These are phyloP conservation scores for Parasitella parasitica DNA, from an alignment of 371 early-diverging fungal genomes.

Conservation along the genomic window DNA sequence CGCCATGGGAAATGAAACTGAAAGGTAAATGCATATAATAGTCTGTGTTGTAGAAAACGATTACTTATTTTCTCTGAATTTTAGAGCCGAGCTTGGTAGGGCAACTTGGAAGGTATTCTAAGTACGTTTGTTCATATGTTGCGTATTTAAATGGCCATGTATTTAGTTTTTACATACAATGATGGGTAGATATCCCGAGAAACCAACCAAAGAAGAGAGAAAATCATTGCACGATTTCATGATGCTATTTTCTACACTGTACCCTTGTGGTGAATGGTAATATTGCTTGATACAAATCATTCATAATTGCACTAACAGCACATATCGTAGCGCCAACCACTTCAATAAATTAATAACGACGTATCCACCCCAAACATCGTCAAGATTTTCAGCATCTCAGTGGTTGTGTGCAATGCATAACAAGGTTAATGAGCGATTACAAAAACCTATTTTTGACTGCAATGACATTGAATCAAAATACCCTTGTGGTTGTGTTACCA, in stretches of 20 bases:
- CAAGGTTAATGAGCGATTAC: constrained; percentile 89
- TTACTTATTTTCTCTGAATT: background rate
- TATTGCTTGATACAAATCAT: too few relatives aligned
- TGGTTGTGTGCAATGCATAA: constrained; percentile 98
- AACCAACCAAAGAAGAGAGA: constrained; percentile 82
- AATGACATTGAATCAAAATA: constrained; percentile 79
- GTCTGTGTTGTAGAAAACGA: background rate
- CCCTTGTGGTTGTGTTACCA: constrained; percentile 86
- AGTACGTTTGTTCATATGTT: too few relatives aligned
- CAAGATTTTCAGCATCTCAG: constrained; percentile 75
- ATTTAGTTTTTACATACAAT: constrained; percentile 93
- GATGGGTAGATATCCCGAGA: constrained; percentile 90
- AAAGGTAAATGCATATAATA: constrained; percentile 53
- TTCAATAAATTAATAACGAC: constrained; percentile 77
- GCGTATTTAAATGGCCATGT: background rate
- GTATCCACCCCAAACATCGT: constrained; percentile 85
- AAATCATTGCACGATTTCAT: constrained; percentile 81
- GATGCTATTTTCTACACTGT: constrained; percentile 83
- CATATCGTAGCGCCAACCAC: constrained; percentile 82
- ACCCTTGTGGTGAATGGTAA: constrained; percentile 98
- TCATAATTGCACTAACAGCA: too few relatives aligned
- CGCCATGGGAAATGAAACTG: constrained; percentile 79
- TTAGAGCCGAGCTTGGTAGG: constrained; percentile 84
- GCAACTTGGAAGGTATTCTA: constrained; percentile 71
- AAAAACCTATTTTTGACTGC: constrained; percentile 92